Conservation (phyloP, 345 rosid genomes). For the Heritiera littoralis region DNA sequence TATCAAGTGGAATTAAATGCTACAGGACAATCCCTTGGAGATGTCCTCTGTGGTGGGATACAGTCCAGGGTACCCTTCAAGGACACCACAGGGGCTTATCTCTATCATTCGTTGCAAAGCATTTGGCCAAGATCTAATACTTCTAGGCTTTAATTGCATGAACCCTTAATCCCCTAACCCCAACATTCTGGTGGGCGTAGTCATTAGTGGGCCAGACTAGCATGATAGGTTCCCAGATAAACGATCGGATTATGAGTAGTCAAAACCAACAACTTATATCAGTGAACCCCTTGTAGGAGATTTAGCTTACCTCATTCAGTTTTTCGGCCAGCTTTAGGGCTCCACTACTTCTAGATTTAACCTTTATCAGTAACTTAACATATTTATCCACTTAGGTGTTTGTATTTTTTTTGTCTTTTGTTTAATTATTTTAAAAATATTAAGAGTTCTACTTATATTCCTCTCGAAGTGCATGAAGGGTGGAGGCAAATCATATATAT, state of each 20-base stretch:
- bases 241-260: constrained; percentile 75
- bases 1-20: constrained; percentile 70
- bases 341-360: not conserved
- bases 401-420: not conserved
- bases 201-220: constrained; percentile 85
- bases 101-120: constrained; percentile 62
- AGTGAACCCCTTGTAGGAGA: constrained; percentile 90
- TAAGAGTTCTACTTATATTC: constrained; percentile 5
- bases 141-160: constrained; percentile 66
- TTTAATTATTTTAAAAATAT: not conserved
- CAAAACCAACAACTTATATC: constrained; percentile 93
- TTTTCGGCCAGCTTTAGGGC: constrained; percentile 70
- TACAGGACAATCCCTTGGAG: constrained; percentile 81
- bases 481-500: too few species aligned
- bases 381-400: constrained; percentile 1
- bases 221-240: constrained; percentile 70
- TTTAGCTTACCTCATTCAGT: constrained; percentile 77
- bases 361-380: not conserved
- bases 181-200: constrained; percentile 75
- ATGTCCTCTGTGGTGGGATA: constrained; percentile 98
- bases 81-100: constrained; percentile 98
- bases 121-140: constrained; percentile 71
- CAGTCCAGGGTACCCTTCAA: constrained; percentile 71
- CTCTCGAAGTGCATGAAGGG: constrained; percentile 5
- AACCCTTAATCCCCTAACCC: constrained; percentile 73